Evolutionary conservation across 2,329 filamentous ascomycete species (phyloP).

Genomic region (Rutstroemia sydowiana): DNA sequence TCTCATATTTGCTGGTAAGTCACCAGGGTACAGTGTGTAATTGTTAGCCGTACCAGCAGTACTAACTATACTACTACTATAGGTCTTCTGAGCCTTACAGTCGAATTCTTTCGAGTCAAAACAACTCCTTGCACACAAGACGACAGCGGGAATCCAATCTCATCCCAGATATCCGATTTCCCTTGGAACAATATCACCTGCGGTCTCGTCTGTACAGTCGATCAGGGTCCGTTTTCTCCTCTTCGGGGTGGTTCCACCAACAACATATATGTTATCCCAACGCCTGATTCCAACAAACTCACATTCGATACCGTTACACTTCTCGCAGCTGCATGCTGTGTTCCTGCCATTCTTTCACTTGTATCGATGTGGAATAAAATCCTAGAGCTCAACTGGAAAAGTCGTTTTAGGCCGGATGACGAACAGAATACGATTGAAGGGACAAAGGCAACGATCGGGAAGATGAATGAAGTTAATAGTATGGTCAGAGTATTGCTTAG

Average conservation of each 20-base stretch:
- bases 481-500: constrained; percentile 46
- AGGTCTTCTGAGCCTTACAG: constrained; percentile 53
- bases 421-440: constrained; percentile 40
- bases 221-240: constrained; percentile 44
- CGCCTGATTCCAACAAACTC: constrained; percentile 42
- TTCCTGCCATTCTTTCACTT: constrained; percentile 55
- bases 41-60: no score
- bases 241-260: constrained; percentile 48
- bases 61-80: constrained; percentile 7
- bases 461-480: constrained; percentile 48
- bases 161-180: constrained; percentile 34
- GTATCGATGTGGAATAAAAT: constrained; percentile 59
- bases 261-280: constrained; percentile 56
- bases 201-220: constrained; percentile 39
- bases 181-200: constrained; percentile 39
- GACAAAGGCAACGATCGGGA: constrained; percentile 43
- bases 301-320: constrained; percentile 54
- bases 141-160: constrained; percentile 32
- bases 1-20: constrained; percentile 50
- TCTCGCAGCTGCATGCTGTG: constrained; percentile 55
- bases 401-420: constrained; percentile 32
- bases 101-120: constrained; percentile 55
- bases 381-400: constrained; percentile 52
- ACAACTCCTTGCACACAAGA: constrained; percentile 38
- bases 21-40: neutral